Conservation (phyloP, 2,329 filamentous ascomycete genomes). For the Calonectria crousiana region DNA sequence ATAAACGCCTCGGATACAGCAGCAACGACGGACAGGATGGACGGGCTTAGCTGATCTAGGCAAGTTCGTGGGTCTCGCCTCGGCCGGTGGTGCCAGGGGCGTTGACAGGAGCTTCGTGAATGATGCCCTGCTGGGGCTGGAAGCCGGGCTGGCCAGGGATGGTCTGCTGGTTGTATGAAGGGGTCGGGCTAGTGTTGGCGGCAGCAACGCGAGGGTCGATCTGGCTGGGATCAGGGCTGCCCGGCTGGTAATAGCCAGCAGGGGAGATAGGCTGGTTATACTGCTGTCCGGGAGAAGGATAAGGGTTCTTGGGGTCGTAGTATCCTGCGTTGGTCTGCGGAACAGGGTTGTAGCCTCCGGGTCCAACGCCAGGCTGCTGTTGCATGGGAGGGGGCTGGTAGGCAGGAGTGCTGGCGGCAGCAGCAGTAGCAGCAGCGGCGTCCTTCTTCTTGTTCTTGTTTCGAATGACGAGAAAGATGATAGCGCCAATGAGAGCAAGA, state of each 20-base stretch:
- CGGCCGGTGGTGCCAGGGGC: constrained; percentile 30
- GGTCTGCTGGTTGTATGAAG: constrained; percentile 33
- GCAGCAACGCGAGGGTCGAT: constrained; percentile 37
- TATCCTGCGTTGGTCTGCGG: constrained; percentile 32
- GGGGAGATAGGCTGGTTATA: constrained; percentile 31
- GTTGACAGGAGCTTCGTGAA: constrained; percentile 51
- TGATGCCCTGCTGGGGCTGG: constrained; percentile 41
- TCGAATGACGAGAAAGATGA: constrained; percentile 49
- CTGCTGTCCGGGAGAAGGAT: constrained; percentile 38
- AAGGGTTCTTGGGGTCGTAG: constrained; percentile 46
- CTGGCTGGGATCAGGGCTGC: constrained; percentile 27
- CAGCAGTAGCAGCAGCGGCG: constrained; percentile 20
- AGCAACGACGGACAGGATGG: not conserved
- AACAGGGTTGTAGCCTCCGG: constrained; percentile 29
- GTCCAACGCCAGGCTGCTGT: constrained; percentile 32
- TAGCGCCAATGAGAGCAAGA: constrained; percentile 46
- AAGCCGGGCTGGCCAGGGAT: constrained; percentile 33
- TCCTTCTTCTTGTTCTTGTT: constrained; percentile 41
- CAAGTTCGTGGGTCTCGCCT: constrained; percentile 57
- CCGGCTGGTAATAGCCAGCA: constrained; percentile 33
- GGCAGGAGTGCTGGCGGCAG: constrained; percentile 20
- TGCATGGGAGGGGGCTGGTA: constrained; percentile 29
- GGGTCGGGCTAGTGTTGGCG: constrained; percentile 32
- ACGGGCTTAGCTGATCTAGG: constrained; percentile 31
- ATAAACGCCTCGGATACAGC: constrained; percentile 24